Conservation (phyloP, 2,329 filamentous ascomycete genomes). For the Sclerotinia sclerotiorum region DNA sequence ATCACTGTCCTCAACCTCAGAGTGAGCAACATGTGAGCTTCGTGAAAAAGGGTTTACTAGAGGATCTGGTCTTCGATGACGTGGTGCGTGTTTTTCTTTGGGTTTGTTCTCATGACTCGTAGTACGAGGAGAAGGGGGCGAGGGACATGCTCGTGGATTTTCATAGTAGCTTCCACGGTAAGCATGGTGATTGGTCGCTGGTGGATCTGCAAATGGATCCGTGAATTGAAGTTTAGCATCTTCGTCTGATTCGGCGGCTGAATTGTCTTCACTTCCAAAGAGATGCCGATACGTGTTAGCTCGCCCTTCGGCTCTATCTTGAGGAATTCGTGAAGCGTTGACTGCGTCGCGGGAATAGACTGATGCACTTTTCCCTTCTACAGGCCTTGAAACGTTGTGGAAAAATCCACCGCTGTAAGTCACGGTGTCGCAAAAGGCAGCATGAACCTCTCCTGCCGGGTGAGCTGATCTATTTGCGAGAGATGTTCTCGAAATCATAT, state of each 20-base stretch:
- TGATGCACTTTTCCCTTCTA: neutral
- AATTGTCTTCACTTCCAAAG: neutral
- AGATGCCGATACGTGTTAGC: conserved; percentile 10
- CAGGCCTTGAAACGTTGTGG: neutral
- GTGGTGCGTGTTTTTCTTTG: neutral
- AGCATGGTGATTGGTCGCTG: neutral
- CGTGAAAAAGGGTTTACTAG: conserved; percentile 1
- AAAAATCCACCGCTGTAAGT: neutral
- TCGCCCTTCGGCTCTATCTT: neutral
- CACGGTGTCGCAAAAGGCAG: conserved; percentile 25
- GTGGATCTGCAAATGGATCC: conserved; percentile 8
- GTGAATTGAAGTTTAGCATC: neutral
- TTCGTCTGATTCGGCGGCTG: neutral
- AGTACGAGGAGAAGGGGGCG: conserved; percentile 16
- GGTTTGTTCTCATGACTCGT: neutral
- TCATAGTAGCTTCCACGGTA: neutral
- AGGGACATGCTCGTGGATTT: neutral
- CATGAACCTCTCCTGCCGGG: conserved; percentile 24
- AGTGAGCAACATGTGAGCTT: conserved; percentile 8
- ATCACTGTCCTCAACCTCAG: neutral
- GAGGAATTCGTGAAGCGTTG: neutral
- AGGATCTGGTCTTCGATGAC: conserved; percentile 1
- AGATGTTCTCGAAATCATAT: conserved; percentile 24
- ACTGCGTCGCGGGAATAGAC: neutral
- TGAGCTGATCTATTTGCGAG: neutral